Evolutionary conservation across 768 basidiomycete species (phyloP), one percentile per base, ranked within the genome.

Genomic region (Dendrothele bispora): DNA sequence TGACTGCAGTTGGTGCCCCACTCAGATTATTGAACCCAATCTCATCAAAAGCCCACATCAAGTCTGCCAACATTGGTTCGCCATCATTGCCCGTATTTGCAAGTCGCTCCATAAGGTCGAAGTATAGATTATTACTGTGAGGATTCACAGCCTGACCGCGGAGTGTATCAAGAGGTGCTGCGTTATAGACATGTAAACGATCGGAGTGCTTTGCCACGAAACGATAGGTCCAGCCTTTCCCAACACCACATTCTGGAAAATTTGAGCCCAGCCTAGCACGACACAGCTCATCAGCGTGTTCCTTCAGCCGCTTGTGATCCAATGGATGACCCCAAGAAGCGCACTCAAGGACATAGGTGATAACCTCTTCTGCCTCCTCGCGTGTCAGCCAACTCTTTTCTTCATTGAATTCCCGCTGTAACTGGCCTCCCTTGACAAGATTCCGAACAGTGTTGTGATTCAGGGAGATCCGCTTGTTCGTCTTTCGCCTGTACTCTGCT

Each of bases 61-160:
- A 17, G n/a, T 37, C 36, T 39, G 10, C 11, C 21, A 20, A 12
- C 8, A 11, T 39, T 5, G 5, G 26, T 5, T 15, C 8, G n/a
- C 22, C n/a, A 15, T 51, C 54, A 10, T 26, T 6, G 1, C 40
- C 12, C 18, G 51, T 52, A 1, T 52, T 30, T 7, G 66, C 25
- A 15, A 51, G 51, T 3, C 61, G 22, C 11, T 64, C 50, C 0
- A 76, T 55, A 3, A 77, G 38, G 10, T 60, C 50, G 48, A 60
- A 75, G 50, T 58, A 75, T 14, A 57, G 58, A 14, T 56, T 53
- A 22, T 73, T 66, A 2, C 64, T 68, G 7, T 50, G 28, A 6
- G 62, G 59, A 47, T 76, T 78, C 7, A 69, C 68, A 14, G 69
- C 70, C 7, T 46, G 53, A 0, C 63, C 71, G 21, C 62, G 56